Base-by-base conservation (phyloP, 164 flowering plant genomes). In the Chloranthus sessilifolius region DNA sequence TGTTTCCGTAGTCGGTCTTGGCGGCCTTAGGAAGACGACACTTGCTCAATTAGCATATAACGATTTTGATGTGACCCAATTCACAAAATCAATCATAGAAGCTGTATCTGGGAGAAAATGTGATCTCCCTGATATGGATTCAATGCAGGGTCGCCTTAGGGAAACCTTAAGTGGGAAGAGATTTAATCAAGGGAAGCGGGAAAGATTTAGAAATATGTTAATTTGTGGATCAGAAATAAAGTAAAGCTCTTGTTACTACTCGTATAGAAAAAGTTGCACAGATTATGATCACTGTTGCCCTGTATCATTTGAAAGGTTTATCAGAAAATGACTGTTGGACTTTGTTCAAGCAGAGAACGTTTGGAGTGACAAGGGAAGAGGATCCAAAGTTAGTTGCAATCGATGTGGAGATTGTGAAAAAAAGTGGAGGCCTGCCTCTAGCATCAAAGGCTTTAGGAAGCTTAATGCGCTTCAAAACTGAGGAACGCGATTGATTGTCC, bases 171-270 rank as follows among this genome's bases (percentile, higher is more conserved):
- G 5, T 11, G 57, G 47, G 24, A 53, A 53, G 47, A 53, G 37
- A 16, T 39, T 26, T 43, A 21, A 28, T 3, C 12, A 3, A n/a
- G 25, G 8, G 22, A 29, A 53, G 14, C 42, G 47, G 47, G n/a
- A 40, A 4, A 7, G 5, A 3, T 20, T 53, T n/a, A 19, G 19
- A 28, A 21, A 8, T 23, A 8, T 20, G 3, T 20, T 53, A 4
- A 39, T 3, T 20, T 24, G n/a, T 27, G 36, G 28, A 9, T 1
- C 2, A 1, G 6, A 25, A 8, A 17, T 47, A 47, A 19, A 53
- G 57, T 21, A 53, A 27, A 43, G n/a, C 42, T n/a, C 1, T 62
- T 23, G 31, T 56, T 15, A 62, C 66, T 21, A 33, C 61, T 4
- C 43, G 51, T 1, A 49, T 19, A 22, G 23, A 27, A 36, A 24